These are phyloP conservation scores for Phialocephala subalpina DNA, from an alignment of 2,329 filamentous ascomycete genomes.

Conservation along the genomic window DNA sequence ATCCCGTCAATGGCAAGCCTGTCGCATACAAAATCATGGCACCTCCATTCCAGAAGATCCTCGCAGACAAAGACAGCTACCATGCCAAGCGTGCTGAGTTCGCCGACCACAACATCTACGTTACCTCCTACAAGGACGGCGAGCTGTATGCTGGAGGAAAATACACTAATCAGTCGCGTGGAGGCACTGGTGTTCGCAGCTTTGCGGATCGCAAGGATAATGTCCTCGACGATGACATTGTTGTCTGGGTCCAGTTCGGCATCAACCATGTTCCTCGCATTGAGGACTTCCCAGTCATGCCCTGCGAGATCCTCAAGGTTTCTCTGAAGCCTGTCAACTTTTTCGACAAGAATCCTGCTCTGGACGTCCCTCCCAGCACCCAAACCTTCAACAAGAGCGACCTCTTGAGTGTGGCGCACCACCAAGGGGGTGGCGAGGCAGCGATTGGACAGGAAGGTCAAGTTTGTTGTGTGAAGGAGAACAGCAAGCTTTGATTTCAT, in stretches of 20 bases:
- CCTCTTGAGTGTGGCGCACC: constrained; percentile 31
- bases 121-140: constrained; percentile 60
- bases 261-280: constrained; percentile 70
- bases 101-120: constrained; percentile 61
- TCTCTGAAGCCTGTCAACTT: constrained; percentile 60
- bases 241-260: constrained; percentile 65
- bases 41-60: constrained; percentile 64
- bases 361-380: constrained; percentile 56
- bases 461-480: constrained; percentile 38
- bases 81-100: constrained; percentile 61
- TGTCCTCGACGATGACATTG: constrained; percentile 60
- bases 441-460: constrained; percentile 32
- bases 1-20: constrained; percentile 60
- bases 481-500: constrained; percentile 30
- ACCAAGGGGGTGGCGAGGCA: constrained; percentile 32
- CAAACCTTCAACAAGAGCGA: constrained; percentile 52
- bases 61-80: constrained; percentile 56
- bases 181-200: constrained; percentile 60
- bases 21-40: constrained; percentile 64
- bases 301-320: constrained; percentile 62
- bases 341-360: constrained; percentile 58
- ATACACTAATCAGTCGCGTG: constrained; percentile 64
- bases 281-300: constrained; percentile 76
- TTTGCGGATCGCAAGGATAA: constrained; percentile 59
- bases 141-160: constrained; percentile 62